These are phyloP conservation scores for Sutorius australiensis DNA, from an alignment of 768 basidiomycete species.

Conservation along the genomic window DNA sequence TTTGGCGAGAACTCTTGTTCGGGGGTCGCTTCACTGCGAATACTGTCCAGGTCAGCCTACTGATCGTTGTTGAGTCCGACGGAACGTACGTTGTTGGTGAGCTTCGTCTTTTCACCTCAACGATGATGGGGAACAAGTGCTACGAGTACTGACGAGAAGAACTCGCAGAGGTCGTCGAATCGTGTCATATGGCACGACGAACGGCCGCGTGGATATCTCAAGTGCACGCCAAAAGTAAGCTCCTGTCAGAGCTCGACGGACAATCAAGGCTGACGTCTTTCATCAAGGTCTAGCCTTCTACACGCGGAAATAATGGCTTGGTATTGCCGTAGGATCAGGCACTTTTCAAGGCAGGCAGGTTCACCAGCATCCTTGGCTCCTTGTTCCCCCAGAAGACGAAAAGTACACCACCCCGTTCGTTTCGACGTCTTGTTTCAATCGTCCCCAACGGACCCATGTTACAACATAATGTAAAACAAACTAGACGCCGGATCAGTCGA, in stretches of 20 bases:
- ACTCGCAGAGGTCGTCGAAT: not conserved
- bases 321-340: not conserved
- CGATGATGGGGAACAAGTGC: too few species aligned
- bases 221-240: not conserved
- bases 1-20: not conserved
- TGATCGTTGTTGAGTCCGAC: not conserved
- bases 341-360: not conserved
- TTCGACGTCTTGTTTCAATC: not conserved
- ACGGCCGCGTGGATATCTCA: not conserved
- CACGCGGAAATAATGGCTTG: not conserved
- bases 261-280: not conserved
- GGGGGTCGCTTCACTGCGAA: not conserved
- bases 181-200: not conserved
- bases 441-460: not conserved
- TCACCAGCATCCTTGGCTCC: not conserved
- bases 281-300: not conserved
- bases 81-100: not conserved
- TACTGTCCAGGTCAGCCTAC: not conserved
- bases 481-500: not conserved
- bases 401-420: not conserved
- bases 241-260: not conserved
- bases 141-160: not conserved
- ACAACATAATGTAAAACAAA: not conserved
- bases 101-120: not conserved
- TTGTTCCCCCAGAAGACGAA: not conserved